Base-by-base conservation (phyloP, 495 filamentous ascomycete species). In the Aspergillus nidulans region DNA sequence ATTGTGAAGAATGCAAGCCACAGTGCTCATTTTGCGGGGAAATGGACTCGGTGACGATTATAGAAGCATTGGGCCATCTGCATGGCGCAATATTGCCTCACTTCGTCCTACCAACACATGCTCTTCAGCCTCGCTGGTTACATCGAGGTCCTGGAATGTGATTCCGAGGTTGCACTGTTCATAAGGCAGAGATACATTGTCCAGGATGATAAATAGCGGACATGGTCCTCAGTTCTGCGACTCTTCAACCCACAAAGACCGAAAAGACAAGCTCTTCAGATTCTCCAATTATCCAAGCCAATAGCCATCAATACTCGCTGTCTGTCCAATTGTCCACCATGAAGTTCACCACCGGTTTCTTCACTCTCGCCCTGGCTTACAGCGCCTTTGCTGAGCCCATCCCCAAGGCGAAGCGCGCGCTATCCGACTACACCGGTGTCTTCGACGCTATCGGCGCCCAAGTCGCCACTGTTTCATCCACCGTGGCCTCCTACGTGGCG, bases 401-500 rank as follows among this genome's bases (percentile, higher is more conserved):
- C 36, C 52, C 52, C 41, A 46, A 54, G 16, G 3, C 45, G 12
- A 55, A 64, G 59, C 63, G 73, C 32, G 70, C 74, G 32, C 28
- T 70, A 9, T 55, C 61, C 16, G 49, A 67, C 34, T 63, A 75
- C 42, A 63, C 60, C 20, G 63, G 61, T 18, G 64, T 66, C 44
- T 49, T 71, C 19, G 49, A 62, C 12, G 58, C 55, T 43, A 66
- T 76, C 49, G 58, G 60, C 4, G 55, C 50, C 47, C 66, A 67
- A 13, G 63, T 74, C 30, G 59, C 57, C 32, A 49, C 64, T 40
- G 69, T 75, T 16, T 66, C 69, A 48, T 49, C 52, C 5, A 66
- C 64, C 32, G 66, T 75, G 21, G 65, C 69, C 42, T 54, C 59
- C 24, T 76, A 71, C 61, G 59, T 60, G 32, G 58, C 59, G 53